Base-by-base conservation (phyloP, 129 eudicot genomes). In the Centaurea solstitialis region DNA sequence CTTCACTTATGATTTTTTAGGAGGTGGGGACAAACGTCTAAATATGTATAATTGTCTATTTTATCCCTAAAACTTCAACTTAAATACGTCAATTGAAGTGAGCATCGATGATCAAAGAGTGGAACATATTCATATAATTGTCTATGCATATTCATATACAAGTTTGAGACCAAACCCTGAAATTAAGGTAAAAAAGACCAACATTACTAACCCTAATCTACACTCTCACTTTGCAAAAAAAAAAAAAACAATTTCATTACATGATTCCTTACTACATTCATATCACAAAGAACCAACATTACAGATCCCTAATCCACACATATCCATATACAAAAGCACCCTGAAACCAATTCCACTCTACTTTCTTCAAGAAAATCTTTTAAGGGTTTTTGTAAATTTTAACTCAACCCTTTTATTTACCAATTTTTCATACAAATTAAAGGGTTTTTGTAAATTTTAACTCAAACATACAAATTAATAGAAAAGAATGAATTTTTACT, bases 401-500 rank as follows among this genome's bases (percentile, higher is more conserved):
- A 57, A 57, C 22, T n/a, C 65, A 57, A 57, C n/a, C n/a, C n/a
- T n/a, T n/a, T n/a, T n/a, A n/a, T n/a, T n/a, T n/a, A n/a, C n/a
- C n/a, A n/a, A n/a, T n/a, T n/a, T n/a, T n/a, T 17, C 65, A 22
- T 22, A 57, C 22, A 0, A 57, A 57, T 5, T 66, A 53, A 64
- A 50, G 61, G 61, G 64, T 50, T 50, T 50, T 53, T 53, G 21
- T 53, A 57, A 57, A n/a, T 57, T 57, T 5, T n/a, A 57, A 57
- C 22, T n/a, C 65, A 57, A 57, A 57, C 65, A 22, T 22, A 57
- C 22, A 0, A 57, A 57, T 5, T 66, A 53, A 64, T 22, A 64
- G 41, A 18, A 18, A 79, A 67, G 22, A 37, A 2, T 11, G 41
- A 75, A 66, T 12, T 35, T 64, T 26, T 85, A 91, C 93, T 91